Conservation (phyloP, 495 filamentous ascomycete genomes). For the Podospora pseudoanserina region DNA sequence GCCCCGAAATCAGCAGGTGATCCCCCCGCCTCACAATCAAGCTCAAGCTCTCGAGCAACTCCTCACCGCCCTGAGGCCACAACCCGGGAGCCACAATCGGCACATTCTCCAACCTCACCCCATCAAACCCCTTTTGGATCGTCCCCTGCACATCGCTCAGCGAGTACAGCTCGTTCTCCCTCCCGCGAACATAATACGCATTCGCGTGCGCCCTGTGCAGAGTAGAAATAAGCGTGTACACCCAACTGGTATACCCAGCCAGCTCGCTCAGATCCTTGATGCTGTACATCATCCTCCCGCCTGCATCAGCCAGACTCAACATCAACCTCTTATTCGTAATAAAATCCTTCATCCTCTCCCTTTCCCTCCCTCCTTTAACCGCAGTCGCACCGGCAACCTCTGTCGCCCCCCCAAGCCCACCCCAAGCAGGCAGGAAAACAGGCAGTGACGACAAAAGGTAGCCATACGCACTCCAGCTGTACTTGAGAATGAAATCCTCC, state of each 20-base stretch:
- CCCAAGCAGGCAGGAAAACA: constrained; percentile 93
- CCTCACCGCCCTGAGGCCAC: constrained; percentile 81
- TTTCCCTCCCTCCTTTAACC: constrained; percentile 58
- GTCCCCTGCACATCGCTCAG: constrained; percentile 89
- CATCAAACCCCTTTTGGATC: constrained; percentile 88
- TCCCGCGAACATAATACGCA: constrained; percentile 70
- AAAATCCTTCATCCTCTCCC: constrained; percentile 93
- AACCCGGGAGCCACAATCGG: constrained; percentile 85
- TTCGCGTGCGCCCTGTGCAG: constrained; percentile 90
- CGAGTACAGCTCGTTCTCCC: constrained; percentile 75
- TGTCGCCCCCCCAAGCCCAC: constrained; percentile 68
- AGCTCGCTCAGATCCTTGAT: constrained; percentile 98
- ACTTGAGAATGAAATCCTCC: constrained; percentile 97
- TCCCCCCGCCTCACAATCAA: constrained; percentile 86
- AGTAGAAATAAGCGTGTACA: constrained; percentile 91
- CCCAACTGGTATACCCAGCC: constrained; percentile 89
- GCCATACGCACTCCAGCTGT: constrained; percentile 96
- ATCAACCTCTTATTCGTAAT: constrained; percentile 99
- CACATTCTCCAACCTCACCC: constrained; percentile 88
- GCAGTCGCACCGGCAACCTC: constrained; percentile 52
- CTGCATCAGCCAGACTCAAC: constrained; percentile 95
- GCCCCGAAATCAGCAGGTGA: constrained; percentile 90
- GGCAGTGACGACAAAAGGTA: constrained; percentile 91
- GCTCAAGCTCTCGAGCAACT: constrained; percentile 82
- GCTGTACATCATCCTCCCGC: constrained; percentile 97